Evolutionary conservation across 2,329 filamentous ascomycete genomes (phyloP).

Genomic region (Fusarium clavum): DNA sequence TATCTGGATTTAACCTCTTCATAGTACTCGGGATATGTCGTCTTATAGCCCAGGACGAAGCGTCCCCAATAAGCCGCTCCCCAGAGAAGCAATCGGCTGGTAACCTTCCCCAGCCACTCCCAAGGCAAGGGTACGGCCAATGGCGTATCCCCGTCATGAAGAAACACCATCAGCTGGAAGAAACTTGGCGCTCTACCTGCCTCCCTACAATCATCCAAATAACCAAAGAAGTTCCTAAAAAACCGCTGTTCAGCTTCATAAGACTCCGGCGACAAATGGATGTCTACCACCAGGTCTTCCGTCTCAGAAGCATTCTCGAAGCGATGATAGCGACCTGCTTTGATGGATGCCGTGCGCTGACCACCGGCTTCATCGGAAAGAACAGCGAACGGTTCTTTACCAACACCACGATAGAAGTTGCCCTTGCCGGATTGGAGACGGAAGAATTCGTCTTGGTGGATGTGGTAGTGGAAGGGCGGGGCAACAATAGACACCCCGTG

Average conservation of each 20-base stretch:
- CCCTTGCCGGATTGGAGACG: conserved; percentile 5
- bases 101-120: conserved; percentile 2
- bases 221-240: conserved; percentile 13
- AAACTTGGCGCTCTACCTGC: conserved; percentile 6
- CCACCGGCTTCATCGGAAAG: not conserved
- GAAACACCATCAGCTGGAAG: conserved; percentile 11
- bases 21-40: conserved; percentile 6
- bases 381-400: not conserved
- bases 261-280: conserved; percentile 5
- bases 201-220: conserved; percentile 9
- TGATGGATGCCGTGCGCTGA: conserved; percentile 1
- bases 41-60: conserved; percentile 1
- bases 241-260: conserved; percentile 12
- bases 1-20: not conserved
- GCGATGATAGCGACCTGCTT: conserved; percentile 16
- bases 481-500: conserved; percentile 3
- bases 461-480: conserved; percentile 13
- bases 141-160: conserved; percentile 10
- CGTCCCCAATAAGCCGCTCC: conserved; percentile 3
- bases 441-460: conserved; percentile 17
- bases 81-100: not conserved
- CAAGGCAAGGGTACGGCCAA: not conserved
- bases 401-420: conserved; percentile 1
- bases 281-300: conserved; percentile 1
- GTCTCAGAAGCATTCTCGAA: conserved; percentile 5